phyloP scores from a whole-genome alignment of 768 basidiomycete species.

The Leucogyrophana mollusca region DNA sequence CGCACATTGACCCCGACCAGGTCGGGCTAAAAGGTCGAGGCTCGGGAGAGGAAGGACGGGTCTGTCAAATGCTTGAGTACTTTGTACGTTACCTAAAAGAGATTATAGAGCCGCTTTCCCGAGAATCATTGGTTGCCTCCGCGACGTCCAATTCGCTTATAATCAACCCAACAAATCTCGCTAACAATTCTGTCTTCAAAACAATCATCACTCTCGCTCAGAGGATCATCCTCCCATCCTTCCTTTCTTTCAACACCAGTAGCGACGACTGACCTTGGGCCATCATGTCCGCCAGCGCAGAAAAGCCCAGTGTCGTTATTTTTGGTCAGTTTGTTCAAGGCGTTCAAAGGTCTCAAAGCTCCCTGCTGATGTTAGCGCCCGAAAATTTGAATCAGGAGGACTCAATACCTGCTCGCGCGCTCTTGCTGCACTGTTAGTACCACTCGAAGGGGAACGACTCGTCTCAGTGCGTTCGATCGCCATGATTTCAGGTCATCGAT shows the following conservation, averaged over 20 bases:
- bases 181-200: no score
- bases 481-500: conserved; percentile 11
- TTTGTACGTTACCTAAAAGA: no score
- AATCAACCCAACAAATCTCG: no score
- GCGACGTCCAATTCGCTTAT: conserved; percentile 8
- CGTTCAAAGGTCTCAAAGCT: conserved; percentile 1
- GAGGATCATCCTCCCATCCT: conserved; percentile 4
- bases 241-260: conserved; percentile 1
- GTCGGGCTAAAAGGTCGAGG: no score
- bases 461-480: conserved; percentile 58
- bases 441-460: conserved; percentile 61
- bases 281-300: conserved; percentile 31
- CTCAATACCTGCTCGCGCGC: conserved; percentile 77
- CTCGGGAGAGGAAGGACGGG: no score
- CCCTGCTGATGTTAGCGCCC: conserved; percentile 8
- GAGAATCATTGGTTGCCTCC: conserved; percentile 17
- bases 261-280: conserved; percentile 2
- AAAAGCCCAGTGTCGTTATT: conserved; percentile 68
- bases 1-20: no score
- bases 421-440: conserved; percentile 66
- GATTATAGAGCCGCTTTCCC: no score
- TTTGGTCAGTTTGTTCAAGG: conserved; percentile 52
- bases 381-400: conserved; percentile 52
- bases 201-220: not conserved
- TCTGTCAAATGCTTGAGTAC: no score